Conservation (phyloP, 179 eudicot species). For the Patellifolia procumbens region DNA sequence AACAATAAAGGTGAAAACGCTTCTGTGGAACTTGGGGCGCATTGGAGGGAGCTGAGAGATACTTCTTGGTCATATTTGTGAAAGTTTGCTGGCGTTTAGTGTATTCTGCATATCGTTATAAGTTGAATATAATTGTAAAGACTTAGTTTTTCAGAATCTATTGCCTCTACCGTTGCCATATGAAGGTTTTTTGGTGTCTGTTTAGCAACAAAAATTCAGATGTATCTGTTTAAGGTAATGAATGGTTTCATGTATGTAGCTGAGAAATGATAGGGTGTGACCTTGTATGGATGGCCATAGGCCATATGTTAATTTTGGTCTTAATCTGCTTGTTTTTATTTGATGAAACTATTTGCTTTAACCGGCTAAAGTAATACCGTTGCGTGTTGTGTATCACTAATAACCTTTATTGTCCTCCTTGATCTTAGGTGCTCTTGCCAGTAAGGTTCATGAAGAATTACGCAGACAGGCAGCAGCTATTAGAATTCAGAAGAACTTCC, state of each 20-base stretch:
- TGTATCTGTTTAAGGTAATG: neutral
- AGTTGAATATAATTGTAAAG: neutral
- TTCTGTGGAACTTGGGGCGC: neutral
- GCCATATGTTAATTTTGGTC: neutral
- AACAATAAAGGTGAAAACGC: neutral
- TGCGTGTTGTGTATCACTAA: neutral
- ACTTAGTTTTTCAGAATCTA: neutral
- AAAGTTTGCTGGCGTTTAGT: slow-evolving; percentile 2
- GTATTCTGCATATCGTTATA: neutral
- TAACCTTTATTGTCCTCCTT: slow-evolving; percentile 14
- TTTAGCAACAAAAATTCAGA: neutral
- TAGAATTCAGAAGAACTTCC: slow-evolving; percentile 86
- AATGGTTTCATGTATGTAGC: neutral
- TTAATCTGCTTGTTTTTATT: neutral
- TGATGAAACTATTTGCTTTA: neutral
- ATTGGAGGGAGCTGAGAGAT: neutral
- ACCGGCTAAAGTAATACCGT: neutral
- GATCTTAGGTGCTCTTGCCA: slow-evolving; percentile 63
- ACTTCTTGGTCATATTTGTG: neutral
- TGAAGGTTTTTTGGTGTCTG: neutral
- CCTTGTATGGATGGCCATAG: neutral
- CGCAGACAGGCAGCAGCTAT: slow-evolving; percentile 81
- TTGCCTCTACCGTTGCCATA: neutral
- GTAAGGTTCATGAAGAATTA: slow-evolving; percentile 76
- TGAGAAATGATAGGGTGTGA: neutral